Evolutionary conservation across 768 basidiomycete species (phyloP), one percentile per base, ranked within the genome.

Genomic region (Lactarius deliciosus): DNA sequence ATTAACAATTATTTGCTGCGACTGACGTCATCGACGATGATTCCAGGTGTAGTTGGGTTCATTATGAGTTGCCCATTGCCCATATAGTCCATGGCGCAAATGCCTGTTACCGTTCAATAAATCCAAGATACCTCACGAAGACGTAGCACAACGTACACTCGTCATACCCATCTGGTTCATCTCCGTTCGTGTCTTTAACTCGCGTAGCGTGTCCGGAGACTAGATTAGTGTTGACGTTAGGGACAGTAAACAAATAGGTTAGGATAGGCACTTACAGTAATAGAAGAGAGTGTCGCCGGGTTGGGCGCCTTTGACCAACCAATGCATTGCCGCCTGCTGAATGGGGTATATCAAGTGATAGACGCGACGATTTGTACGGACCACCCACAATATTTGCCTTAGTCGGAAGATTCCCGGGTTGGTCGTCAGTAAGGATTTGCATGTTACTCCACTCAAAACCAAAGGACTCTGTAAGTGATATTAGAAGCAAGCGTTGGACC

Each of bases 1-100:
- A 28, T 25, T 10, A 25, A 5, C 3, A 2, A 20, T 20, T 25
- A 3, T 15, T 36, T 16, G 9, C 8, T 7, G 34, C 0, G 18
- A 41, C 53, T 30, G 30, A 65, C 64, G 9, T 45, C 22, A 15
- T 65, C 64, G 20, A 56, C 43, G 7, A 65, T 56, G 15, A 64
- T 8, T 2, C 57, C 57, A n/a, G 47, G 38, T 56, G 55, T 16
- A 18, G 16, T 1, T 2, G 22, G 3, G 2, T 25, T 54, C 15
- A 10, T 7, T 60, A 1, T 5, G 28, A 15, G 18, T 9, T 5
- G 9, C 16, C 11, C 25, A 38, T 32, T 6, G 40, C 22, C 32
- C 1, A 0, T 4, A 7, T n/a, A 60, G 20, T 61, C 60, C 40
- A 38, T 30, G 10, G 64, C 25, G 41, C 64, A 65, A 1, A 65